These are phyloP conservation scores for Russula griseocarnosa DNA, from an alignment of 768 basidiomycete genomes.

Conservation along the genomic window DNA sequence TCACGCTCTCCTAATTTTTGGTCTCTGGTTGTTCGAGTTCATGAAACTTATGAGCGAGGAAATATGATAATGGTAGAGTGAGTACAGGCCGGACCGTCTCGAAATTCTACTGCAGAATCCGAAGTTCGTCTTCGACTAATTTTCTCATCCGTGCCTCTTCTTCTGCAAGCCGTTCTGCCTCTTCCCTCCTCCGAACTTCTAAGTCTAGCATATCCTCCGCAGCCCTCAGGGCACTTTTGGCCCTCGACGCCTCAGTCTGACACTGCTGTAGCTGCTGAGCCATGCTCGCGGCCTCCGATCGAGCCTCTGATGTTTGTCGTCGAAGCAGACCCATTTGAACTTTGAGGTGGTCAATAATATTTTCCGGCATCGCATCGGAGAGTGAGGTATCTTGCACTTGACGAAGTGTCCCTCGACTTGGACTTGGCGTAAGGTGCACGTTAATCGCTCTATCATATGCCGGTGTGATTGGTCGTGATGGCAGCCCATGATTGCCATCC, in stretches of 20 bases:
- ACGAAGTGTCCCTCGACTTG: slow-evolving; percentile 7
- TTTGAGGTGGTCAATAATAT: slow-evolving; percentile 57
- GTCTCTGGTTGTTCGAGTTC: slow-evolving; percentile 28
- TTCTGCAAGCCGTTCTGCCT: slow-evolving; percentile 51
- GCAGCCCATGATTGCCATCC: slow-evolving; percentile 34
- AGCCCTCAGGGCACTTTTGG: slow-evolving; percentile 50
- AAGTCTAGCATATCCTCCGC: slow-evolving; percentile 58
- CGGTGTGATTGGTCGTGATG: slow-evolving; percentile 14
- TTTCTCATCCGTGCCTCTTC: slow-evolving; percentile 47
- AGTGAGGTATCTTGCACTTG: slow-evolving; percentile 2
- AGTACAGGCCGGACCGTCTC: not conserved
- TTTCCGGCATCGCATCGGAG: slow-evolving; percentile 31
- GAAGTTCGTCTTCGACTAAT: slow-evolving; percentile 49
- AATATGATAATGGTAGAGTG: not conserved
- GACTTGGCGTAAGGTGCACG: slow-evolving; percentile 6
- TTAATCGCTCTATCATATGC: slow-evolving; percentile 21
- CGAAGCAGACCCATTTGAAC: slow-evolving; percentile 61
- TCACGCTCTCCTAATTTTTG: slow-evolving; percentile 56
- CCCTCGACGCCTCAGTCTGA: slow-evolving; percentile 55
- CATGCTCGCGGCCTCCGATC: slow-evolving; percentile 58
- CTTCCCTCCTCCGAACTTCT: slow-evolving; percentile 53
- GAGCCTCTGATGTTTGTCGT: slow-evolving; percentile 64
- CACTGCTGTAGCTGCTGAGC: slow-evolving; percentile 67
- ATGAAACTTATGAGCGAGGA: not conserved
- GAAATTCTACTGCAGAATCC: slow-evolving; percentile 32